Conservation (phyloP, 129 eudicot genomes). For the Artemisia tridentata region DNA sequence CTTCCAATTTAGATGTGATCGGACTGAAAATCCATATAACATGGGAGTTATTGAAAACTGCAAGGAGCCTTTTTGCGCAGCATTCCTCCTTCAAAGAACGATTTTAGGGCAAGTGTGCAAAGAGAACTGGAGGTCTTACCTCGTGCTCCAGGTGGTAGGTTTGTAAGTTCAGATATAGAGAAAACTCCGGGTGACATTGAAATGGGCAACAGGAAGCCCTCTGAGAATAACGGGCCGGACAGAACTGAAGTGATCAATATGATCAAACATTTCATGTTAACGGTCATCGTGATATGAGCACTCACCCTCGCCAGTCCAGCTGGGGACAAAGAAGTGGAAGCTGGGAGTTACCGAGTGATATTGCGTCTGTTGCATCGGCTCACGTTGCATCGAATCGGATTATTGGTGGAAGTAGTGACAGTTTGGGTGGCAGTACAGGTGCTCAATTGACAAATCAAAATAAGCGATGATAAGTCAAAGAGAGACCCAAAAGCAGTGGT, state of each 20-base stretch:
- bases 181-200: slow-evolving; percentile 50
- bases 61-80: slow-evolving; percentile 60
- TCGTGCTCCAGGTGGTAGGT: slow-evolving; percentile 27
- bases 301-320: slow-evolving; percentile 34
- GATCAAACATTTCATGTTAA: slow-evolving; percentile 15
- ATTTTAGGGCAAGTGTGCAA: slow-evolving; percentile 55
- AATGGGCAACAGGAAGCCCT: slow-evolving; percentile 49
- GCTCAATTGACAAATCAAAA: slow-evolving; percentile 23
- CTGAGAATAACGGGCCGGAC: slow-evolving; percentile 31
- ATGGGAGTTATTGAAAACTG: slow-evolving; percentile 52
- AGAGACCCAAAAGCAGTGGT: not conserved
- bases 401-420: slow-evolving; percentile 36
- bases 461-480: slow-evolving; percentile 31
- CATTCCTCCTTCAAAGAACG: slow-evolving; percentile 69
- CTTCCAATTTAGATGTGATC: slow-evolving; percentile 55
- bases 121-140: slow-evolving; percentile 39
- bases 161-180: slow-evolving; percentile 32
- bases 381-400: slow-evolving; percentile 52
- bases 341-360: slow-evolving; percentile 55
- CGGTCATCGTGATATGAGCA: slow-evolving; percentile 15
- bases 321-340: slow-evolving; percentile 67
- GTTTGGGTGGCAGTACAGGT: slow-evolving; percentile 18
- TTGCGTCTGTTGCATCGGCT: slow-evolving; percentile 42
- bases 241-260: not conserved
- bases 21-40: slow-evolving; percentile 54